Base-by-base conservation (phyloP, 1,284 basidiomycete species). In the Rhodotorula sp. region DNA sequence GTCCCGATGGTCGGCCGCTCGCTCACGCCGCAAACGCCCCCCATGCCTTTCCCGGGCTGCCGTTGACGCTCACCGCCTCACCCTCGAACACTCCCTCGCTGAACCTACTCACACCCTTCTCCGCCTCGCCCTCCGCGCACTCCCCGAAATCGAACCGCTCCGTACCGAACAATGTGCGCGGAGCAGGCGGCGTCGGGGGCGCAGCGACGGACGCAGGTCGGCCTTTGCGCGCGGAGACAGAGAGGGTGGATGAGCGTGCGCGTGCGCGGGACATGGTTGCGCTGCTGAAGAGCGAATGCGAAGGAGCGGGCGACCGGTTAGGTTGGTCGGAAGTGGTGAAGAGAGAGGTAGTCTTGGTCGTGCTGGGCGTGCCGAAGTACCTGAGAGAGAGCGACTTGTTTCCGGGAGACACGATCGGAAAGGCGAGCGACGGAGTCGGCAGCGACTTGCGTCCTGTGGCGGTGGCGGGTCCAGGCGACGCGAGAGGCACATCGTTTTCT, bases 361-460 rank as follows among this genome's bases (percentile, higher is more conserved):
- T 37, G 47, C 24, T 47, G 47, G 46, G 16, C 15, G 30, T 24
- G 46, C 16, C 24, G 44, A 15, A 16, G 22, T 26, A 0, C 26
- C 18, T 16, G 52, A 26, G 16, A 20, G 40, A 30, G 5, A 16
- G n/a, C 11, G 55, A 24, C 20, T 26, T 34, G 26, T 28, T 30
- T 46, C 56, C 60, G 13, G 64, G 64, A 18, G 64, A 65, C 34
- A 65, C 64, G 50, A 65, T 13, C 11, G 64, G 52, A 47, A 62
- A 64, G 37, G 69, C 62, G 10, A 71, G 62, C 2, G 57, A 15
- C 10, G 59, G 31, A 30, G 61, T 47, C 5, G 69, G 69, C 28
- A 71, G 51, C 20, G 62, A 65, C 55, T 71, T 68, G 65, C 69
- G 64, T 2, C 24, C 37, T 10, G 52, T 22, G 16, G 30, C 28